Evolutionary conservation across 768 basidiomycete genomes (phyloP), one percentile per base, ranked within the genome.

Genomic region (Podaxis carcinomalis): DNA sequence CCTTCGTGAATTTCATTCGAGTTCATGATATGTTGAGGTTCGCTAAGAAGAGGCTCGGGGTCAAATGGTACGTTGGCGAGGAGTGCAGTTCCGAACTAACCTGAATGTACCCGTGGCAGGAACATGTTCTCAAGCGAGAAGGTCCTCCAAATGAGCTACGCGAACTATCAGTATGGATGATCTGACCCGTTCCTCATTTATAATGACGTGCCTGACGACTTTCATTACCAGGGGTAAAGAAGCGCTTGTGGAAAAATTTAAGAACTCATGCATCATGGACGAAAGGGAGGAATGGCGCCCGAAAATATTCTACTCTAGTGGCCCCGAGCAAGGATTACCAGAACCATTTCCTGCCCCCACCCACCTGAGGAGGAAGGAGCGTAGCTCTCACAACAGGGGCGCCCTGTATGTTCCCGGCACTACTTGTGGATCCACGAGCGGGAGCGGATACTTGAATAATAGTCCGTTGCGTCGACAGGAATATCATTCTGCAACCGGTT

Each of bases 101-200:
- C 47, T 6, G 16, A 39, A 57, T 35, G 56, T 57, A 44, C 23
- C 63, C 55, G 19, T 23, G 44, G 14, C 70, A 93, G 91, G 92
- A 94, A 95, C 69, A 87, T 92, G 86, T 94, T 92, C 70, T 90
- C 90, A 7, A 93, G 91, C 63, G 91, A 95, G 73, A 95, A 95
- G 68, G 87, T 93, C 7, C 74, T 94, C 56, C 89, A 94, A 67
- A 92, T 94, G 88, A 90, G 89, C 65, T 95, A 94, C 69, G 94
- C 93, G 2, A 94, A 92, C 66, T 93, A 92, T 68, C 93, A 95
- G 92, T 93, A 63, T 56, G 90, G n/a, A n/a, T 44, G 3, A 44
- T 32, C 4, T 32, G 11, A 19, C 16, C 51, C 27, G 16, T 57
- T 16, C 19, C 39, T 44, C n/a, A 9, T 28, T 13, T 25, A 28